Percentiles rank a stretch among this genome's conserved stretches.
Conservation (phyloP, 1,139 yeast genomes). For the Petasospora rhodanensis region DNA sequence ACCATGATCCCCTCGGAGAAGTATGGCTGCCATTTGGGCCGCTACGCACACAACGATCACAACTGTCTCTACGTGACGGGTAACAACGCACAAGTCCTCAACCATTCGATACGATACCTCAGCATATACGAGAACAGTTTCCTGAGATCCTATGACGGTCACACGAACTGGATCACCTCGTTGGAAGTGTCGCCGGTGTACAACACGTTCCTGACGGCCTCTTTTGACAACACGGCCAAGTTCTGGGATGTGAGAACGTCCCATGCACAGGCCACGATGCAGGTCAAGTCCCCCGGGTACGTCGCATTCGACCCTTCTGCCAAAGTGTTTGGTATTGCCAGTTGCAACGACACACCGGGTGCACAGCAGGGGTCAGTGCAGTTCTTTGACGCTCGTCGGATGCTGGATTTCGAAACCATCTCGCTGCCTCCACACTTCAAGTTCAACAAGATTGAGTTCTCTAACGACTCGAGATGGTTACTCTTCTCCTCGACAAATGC, state of each 20-base stretch:
- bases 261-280: conserved; percentile 63
- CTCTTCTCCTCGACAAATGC: conserved; percentile 53
- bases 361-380: conserved; percentile 40
- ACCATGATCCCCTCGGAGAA: conserved; percentile 78
- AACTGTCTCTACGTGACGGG: conserved; percentile 92
- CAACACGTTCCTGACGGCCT: conserved; percentile 64
- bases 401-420: conserved; percentile 47
- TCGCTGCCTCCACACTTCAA: conserved; percentile 34
- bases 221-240: conserved; percentile 76
- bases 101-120: conserved; percentile 70
- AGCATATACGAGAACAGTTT: conserved; percentile 76
- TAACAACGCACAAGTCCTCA: no score
- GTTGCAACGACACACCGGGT: conserved; percentile 37
- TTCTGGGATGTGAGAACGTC: conserved; percentile 73
- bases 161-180: conserved; percentile 65
- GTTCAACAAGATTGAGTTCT: conserved; percentile 74
- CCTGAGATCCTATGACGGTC: conserved; percentile 84
- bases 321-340: conserved; percentile 70
- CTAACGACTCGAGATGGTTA: conserved; percentile 75
- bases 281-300: conserved; percentile 51
- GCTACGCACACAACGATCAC: conserved; percentile 82
- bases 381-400: no score
- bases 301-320: conserved; percentile 83
- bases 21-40: conserved; percentile 86
- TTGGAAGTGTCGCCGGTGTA: conserved; percentile 72